A percentile compares a stretch with the other conserved stretches of the same genome.
These are phyloP conservation scores for Epichloe scottii DNA, from an alignment of 2,329 filamentous ascomycete species.

Conservation along the genomic window DNA sequence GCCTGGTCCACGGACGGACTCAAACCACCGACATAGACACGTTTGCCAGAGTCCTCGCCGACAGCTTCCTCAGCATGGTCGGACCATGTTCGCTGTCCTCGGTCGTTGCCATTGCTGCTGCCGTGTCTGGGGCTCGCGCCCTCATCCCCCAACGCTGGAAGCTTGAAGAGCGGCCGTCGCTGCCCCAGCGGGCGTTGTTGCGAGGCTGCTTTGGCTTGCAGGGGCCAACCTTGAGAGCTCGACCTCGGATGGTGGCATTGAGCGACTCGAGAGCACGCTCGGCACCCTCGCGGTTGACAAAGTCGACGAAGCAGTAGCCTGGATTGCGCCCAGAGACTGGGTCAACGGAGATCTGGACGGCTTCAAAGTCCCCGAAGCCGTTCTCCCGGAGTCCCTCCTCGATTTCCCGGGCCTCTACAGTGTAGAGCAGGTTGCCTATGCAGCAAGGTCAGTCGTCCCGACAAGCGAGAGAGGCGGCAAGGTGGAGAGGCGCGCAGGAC, in stretches of 20 bases:
- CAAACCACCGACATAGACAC: constrained; percentile 39
- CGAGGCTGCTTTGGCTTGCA: constrained; percentile 41
- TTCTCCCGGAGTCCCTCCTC: constrained; percentile 41
- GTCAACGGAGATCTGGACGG: constrained; percentile 57
- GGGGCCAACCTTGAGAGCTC: constrained; percentile 51
- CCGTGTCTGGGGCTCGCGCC: constrained; percentile 6
- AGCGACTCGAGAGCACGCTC: constrained; percentile 39
- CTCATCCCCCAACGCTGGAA: constrained; percentile 36
- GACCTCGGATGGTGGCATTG: constrained; percentile 40
- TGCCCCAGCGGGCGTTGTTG: background rate
- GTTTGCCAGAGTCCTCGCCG: constrained; percentile 11
- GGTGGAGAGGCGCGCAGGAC: background rate
- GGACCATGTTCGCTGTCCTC: background rate
- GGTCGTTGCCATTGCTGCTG: background rate
- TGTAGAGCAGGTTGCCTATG: constrained; percentile 42
- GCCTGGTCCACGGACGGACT: constrained; percentile 35
- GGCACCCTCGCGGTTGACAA: constrained; percentile 43
- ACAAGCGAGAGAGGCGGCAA: background rate
- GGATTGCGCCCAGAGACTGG: constrained; percentile 56
- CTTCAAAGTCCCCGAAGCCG: constrained; percentile 29
- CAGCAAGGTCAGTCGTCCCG: background rate
- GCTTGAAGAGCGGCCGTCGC: constrained; percentile 6
- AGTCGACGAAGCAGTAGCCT: constrained; percentile 57
- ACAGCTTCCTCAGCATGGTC: background rate
- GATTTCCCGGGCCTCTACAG: constrained; percentile 42